Evolutionary conservation across 2,329 filamentous ascomycete genomes (phyloP).

Genomic region (Coniochaeta prunicola): DNA sequence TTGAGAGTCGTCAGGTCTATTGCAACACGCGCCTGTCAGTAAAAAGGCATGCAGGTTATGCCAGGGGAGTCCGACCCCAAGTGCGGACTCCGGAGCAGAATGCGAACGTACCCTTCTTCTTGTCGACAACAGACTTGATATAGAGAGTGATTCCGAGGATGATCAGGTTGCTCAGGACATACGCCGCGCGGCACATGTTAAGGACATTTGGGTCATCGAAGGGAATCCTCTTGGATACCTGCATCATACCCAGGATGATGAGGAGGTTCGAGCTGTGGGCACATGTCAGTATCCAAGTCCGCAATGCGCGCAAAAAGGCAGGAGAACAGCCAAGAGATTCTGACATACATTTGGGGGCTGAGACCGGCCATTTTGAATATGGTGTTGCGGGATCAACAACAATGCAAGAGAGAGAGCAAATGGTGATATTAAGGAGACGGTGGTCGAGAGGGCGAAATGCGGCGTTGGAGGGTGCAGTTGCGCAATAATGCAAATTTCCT

Average conservation of each 20-base stretch:
- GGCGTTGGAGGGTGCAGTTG: background rate
- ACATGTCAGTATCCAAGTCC: constrained; percentile 9
- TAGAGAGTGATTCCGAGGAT: constrained; percentile 82
- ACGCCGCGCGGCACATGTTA: constrained; percentile 47
- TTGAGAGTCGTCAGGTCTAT: constrained; percentile 94
- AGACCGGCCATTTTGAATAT: constrained; percentile 49
- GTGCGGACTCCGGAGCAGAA: background rate
- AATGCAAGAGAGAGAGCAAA: background rate
- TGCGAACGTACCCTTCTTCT: constrained; percentile 78
- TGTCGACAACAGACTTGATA: constrained; percentile 78
- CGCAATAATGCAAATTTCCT: background rate
- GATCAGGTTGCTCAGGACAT: constrained; percentile 63
- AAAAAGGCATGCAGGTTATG: background rate
- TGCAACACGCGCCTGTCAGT: background rate
- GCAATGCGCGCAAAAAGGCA: background rate
- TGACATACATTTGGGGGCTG: constrained; percentile 55
- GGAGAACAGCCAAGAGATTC: background rate
- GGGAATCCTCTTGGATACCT: constrained; percentile 90
- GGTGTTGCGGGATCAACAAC: background rate
- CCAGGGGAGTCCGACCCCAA: background rate
- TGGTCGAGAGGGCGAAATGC: background rate
- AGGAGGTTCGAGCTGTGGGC: constrained; percentile 72
- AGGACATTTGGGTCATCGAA: constrained; percentile 73
- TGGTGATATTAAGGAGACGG: background rate
- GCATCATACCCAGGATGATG: constrained; percentile 97